Base-by-base conservation (phyloP, 2,329 filamentous ascomycete species). In the Trichoderma atroviride region DNA sequence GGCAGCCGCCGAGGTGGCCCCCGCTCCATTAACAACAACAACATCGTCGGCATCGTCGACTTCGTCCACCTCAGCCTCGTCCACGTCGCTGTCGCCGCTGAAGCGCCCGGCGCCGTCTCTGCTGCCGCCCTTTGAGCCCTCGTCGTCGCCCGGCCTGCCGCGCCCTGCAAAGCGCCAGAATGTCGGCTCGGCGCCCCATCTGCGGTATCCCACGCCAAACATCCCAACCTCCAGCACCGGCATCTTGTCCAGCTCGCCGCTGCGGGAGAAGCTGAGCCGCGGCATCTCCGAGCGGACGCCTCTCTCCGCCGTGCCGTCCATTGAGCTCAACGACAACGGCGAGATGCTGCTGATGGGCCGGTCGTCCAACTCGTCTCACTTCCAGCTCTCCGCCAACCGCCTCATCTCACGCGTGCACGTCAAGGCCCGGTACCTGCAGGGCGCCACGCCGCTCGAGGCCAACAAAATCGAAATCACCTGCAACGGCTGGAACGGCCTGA, bases 401-500 rank as follows among this genome's bases (percentile, higher is more conserved):
- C 88, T 96, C 70, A 93, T 99, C 72, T 98, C 96, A 76, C 91
- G 96, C 77, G 89, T 98, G 29, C 96, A 99, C 78, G 92, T 97
- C 80, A 91, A 93, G 81, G 94, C 94, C 72, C 88, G 90, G 65
- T 99, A 94, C 79, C 88, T 95, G 72, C 86, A 91, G 27, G 88
- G 92, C 14, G 82, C 86, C 24, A 85, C 87, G 68, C 87, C 87
- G 5, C 86, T 92, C 75, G 89, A 92, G 74, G 86, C 89, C 71
- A 92, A 92, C 78, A 91, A 89, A 79, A 88, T 99, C 58, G 92
- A 97, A 80, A 91, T 99, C 75, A 86, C 93, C 76, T 99, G 96
- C 84, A 88, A 92, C 76, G 96, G 96, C 27, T 98, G 95, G 95
- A 99, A 99, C 79, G 96, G 96, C 19, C 85, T 96, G 73, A 97